Percentiles rank a stretch among this genome's conserved stretches.
These are phyloP conservation scores for Phragmites australis DNA, from an alignment of 176 grass and related monocot species.

Conservation along the genomic window DNA sequence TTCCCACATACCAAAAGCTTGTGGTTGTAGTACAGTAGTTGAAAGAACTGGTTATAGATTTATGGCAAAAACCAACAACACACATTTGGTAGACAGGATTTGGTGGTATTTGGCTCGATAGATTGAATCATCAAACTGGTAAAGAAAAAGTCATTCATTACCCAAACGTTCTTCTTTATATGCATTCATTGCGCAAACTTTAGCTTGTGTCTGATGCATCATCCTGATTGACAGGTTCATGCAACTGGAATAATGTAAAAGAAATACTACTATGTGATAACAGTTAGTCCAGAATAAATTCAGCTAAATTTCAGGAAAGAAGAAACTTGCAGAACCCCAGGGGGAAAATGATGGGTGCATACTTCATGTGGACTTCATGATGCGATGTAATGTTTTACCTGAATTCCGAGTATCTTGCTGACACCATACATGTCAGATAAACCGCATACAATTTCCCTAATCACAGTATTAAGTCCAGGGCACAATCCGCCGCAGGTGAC, in stretches of 20 bases:
- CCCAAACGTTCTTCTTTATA: not conserved
- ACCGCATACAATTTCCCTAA: slow-evolving; percentile 96
- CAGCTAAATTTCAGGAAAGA: not conserved
- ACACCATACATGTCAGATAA: slow-evolving; percentile 93
- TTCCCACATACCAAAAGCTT: not conserved
- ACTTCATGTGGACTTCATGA: not conserved
- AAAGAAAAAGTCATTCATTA: not conserved
- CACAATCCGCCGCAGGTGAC: slow-evolving; percentile 98
- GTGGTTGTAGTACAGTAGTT: not conserved
- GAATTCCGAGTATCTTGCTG: slow-evolving; percentile 82
- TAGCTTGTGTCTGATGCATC: not conserved
- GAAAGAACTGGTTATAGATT: not conserved
- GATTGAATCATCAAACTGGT: not conserved
- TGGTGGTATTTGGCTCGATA: not conserved
- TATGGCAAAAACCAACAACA: not conserved
- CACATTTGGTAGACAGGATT: not conserved
- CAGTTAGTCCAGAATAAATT: not conserved
- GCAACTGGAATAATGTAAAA: not conserved
- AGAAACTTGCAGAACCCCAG: not conserved
- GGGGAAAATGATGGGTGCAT: not conserved
- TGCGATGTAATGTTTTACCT: slow-evolving; percentile 44
- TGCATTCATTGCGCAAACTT: not conserved
- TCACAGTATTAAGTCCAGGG: slow-evolving; percentile 97
- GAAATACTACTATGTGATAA: not conserved
- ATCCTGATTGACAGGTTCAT: not conserved